Evolutionary conservation across 2,329 filamentous ascomycete species (phyloP).

Genomic region (Xylariales sp.): DNA sequence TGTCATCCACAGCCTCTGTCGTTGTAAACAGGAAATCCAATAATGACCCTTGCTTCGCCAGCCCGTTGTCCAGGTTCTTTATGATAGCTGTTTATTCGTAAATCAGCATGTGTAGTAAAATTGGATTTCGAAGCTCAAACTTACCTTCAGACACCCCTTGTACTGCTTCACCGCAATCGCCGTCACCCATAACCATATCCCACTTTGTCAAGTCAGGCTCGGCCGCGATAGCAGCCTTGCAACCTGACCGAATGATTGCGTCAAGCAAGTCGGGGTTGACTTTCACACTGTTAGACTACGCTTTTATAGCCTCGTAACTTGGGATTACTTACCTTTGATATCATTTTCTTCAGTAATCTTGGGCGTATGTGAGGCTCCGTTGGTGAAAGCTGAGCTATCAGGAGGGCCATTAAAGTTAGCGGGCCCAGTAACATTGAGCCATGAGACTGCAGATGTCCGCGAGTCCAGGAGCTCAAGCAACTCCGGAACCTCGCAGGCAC

Average conservation of each 20-base stretch:
- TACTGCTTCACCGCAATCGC: conserved; percentile 26
- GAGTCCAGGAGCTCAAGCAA: conserved; percentile 43
- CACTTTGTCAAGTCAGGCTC: conserved; percentile 27
- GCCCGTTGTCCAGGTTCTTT: conserved; percentile 20
- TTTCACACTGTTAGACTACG: conserved; percentile 2
- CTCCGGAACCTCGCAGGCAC: conserved; percentile 21
- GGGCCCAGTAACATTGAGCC: conserved; percentile 32
- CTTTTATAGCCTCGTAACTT: too few relatives aligned
- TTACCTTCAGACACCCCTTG: conserved; percentile 16
- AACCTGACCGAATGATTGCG: conserved; percentile 19
- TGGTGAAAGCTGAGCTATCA: not conserved
- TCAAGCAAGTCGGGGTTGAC: conserved; percentile 23
- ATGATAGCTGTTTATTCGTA: conserved; percentile 16
- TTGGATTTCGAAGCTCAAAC: not conserved
- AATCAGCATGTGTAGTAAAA: not conserved
- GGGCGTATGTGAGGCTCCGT: not conserved
- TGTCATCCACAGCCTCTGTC: conserved; percentile 28
- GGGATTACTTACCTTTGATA: conserved; percentile 13
- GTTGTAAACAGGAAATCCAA: conserved; percentile 21
- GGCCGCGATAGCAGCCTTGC: conserved; percentile 27
- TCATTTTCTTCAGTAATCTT: conserved; percentile 3
- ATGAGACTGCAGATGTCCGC: conserved; percentile 45
- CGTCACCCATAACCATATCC: conserved; percentile 30
- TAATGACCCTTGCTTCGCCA: conserved; percentile 24
- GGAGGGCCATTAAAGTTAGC: not conserved